Base-by-base conservation (phyloP, 2,329 filamentous ascomycete genomes). In the Anthostomella pinea region DNA sequence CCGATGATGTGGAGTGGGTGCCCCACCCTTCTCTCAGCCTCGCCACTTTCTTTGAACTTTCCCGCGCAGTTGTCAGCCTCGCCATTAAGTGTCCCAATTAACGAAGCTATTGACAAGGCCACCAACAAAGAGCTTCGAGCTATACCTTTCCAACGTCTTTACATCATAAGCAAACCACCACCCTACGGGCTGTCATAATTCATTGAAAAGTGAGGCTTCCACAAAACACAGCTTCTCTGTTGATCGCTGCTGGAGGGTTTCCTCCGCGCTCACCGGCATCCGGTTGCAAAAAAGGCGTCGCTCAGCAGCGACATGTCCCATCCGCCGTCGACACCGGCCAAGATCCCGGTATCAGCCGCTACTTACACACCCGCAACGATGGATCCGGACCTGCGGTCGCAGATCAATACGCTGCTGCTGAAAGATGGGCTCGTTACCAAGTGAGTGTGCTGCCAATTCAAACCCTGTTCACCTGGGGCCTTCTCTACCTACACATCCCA, bases 371-470 rank as follows among this genome's bases (percentile, higher is more conserved):
- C 74, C 32, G 75, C 76, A 5, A 83, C 76, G 7, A 69, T 78
- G 38, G 79, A 83, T 49, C 68, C 73, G 6, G 79, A 83, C 39
- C 60, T 83, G 38, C 68, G 79, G 15, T 81, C 78, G 2, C 71
- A 81, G 49, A 77, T 83, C 52, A 83, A 83, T 54, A 66, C 68
- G 8, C 52, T 76, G 9, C 62, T 83, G 16, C 64, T 83, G 21
- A 66, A 68, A 25, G 77, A 79, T 29, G 79, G 79, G 3, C 73
- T 81, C 44, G 71, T 81, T 16, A 60, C 68, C 30, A 79, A 75
- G 79, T 82, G 66, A 34, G 64, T 43, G 6, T 11, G 25, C 15
- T 8, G 13, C 25, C 8, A 13, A 27, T 27, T 15, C 13, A 8
- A 27, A 13, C 13, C 11, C 15, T 15, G 13, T 16, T 15, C 17